Conservation (phyloP, 2,329 filamentous ascomycete species). For the Botryotinia calthae region DNA sequence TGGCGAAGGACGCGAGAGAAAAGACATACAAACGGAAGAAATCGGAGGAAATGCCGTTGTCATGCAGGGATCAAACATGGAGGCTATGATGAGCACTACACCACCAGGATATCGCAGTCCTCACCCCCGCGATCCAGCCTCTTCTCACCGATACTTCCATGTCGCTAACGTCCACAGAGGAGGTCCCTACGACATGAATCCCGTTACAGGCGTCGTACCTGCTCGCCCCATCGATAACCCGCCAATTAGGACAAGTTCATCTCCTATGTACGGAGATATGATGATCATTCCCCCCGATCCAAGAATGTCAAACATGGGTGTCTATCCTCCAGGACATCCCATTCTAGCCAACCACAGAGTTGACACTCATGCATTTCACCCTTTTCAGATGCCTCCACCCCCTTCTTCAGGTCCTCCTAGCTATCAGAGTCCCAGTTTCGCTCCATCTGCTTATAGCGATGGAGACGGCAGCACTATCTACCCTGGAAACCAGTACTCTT, state of each 20-base stretch:
- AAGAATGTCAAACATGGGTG: background rate
- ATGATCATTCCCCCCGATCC: background rate
- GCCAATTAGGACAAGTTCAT: background rate
- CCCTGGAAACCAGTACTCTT: background rate
- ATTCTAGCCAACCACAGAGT: background rate
- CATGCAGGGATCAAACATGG: background rate
- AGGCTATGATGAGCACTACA: background rate
- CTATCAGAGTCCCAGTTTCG: background rate
- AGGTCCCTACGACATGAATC: constrained; percentile 2
- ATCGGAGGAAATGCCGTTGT: background rate
- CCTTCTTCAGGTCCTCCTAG: background rate
- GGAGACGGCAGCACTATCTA: background rate
- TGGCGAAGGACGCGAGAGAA: background rate
- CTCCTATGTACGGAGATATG: background rate
- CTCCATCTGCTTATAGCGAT: background rate
- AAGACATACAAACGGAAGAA: background rate
- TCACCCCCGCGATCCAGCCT: background rate
- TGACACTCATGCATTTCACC: background rate
- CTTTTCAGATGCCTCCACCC: background rate
- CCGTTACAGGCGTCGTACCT: background rate
- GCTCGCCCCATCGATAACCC: background rate
- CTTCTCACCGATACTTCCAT: background rate
- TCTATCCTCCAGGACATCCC: background rate
- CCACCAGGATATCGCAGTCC: background rate
- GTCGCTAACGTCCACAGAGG: background rate